Base-by-base conservation (phyloP, 768 basidiomycete species). In the Jaapia argillacea region DNA sequence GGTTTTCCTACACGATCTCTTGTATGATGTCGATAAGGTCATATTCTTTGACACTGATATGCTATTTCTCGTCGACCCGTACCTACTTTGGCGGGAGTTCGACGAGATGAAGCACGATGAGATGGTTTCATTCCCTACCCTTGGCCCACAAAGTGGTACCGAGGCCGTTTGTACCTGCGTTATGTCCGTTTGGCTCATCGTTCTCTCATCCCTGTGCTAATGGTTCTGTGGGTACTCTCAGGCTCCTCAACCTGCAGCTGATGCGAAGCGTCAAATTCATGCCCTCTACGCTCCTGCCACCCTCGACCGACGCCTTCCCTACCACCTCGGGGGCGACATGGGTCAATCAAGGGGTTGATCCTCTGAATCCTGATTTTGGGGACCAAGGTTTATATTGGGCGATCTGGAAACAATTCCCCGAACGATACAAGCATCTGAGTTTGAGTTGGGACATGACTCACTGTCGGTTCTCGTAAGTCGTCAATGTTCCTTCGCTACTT, bases 311-410 rank as follows among this genome's bases (percentile, higher is more conserved):
- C 12, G 18, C 23, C 2, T n/a, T n/a, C n/a, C 42, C 28, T 6
- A 21, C 31, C 6, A 41, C 20, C n/a, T 44, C 31, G 14, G 3
- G 6, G 18, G 35, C 23, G 4, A 21, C 24, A 6, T 44, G 6
- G 28, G 5, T 3, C 5, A 12, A 5, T 16, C 12, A 12, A 12
- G 43, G 35, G n/a, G 26, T 47, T 21, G 46, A 52, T 31, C 49
- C 49, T 4, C 18, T 36, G 13, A 44, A 47, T n/a, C 51, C 51
- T 7, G 37, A 27, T 10, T 52, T 47, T 35, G 51, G 51, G n/a
- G 51, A 52, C 45, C 51, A 52, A 40, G 51, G 51, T 16, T 40
- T 52, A 24, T 52, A 47, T 46, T 49, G 43, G 27, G 49, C 49
- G 14, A 47, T 52, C 18, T 52, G 45, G 49, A 24, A 50, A 21